Evolutionary conservation across 2,329 filamentous ascomycete genomes (phyloP), one percentile per base, ranked within the genome.

Genomic region (Alternaria solani): DNA sequence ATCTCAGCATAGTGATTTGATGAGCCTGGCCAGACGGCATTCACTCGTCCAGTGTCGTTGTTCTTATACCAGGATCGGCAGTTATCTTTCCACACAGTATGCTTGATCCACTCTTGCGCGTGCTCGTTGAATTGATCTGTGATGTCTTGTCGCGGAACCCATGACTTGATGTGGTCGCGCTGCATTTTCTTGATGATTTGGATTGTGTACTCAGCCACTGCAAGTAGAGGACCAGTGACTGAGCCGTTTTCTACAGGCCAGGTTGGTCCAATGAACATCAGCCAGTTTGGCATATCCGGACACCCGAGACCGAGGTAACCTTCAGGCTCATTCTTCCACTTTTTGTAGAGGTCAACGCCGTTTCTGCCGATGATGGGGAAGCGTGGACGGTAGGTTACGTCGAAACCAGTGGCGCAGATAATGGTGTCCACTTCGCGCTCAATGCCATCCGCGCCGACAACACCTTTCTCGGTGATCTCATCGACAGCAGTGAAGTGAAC

Each of bases 21-120:
- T 3, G 78, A 81, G 3, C 84, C 85, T 0, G 84, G 84, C 80
- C 81, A 86, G 1, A 86, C 74, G 3, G 83, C 74, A 23, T 76
- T 77, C 23, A 78, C 72, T 5, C 74, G 69, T 2, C 74, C 75
- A 1, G 75, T 77, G 0, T 74, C 68, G 30, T 78, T 77, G 67
- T 85, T 79, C 66, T 81, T 81, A 70, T 83, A 83, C 80, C 81
- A 83, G 1, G 68, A 67, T 43, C 81, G 75, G 56, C 82, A 83
- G 6, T 79, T 74, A 25, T 80, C 76, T 57, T 80, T 82, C 81
- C 81, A 85, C 7, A 84, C 81, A 0, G 81, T 84, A 58, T 83
- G 79, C 66, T 81, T 83, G 64, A 83, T 77, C 80, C 80, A 84
- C 57, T 82, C 80, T 64, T 83, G 76, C 3, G 77, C 74, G 54